phyloP scores from a whole-genome alignment of 2,329 filamentous ascomycete species.

The Orbilia blumenaviensis region DNA sequence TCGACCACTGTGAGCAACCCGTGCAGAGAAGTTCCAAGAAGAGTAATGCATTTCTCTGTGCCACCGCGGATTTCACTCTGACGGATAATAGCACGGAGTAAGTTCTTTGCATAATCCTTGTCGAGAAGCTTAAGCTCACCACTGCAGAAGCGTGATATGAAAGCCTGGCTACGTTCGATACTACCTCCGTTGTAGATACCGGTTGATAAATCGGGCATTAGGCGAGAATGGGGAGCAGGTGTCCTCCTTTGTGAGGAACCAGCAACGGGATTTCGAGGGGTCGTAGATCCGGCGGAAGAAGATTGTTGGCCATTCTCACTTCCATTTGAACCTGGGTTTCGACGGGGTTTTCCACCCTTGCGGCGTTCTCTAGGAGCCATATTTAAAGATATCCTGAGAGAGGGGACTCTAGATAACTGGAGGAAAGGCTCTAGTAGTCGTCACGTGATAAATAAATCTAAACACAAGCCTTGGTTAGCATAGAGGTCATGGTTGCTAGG shows the following conservation, averaged over 20 bases:
- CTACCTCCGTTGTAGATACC: background rate
- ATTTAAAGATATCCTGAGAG: background rate
- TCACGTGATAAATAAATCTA: background rate
- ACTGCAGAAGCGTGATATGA: background rate
- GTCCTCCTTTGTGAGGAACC: background rate
- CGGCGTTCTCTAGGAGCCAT: background rate
- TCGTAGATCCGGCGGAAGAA: too few relatives aligned
- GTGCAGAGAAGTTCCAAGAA: background rate
- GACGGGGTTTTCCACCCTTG: background rate
- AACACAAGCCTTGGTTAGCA: background rate
- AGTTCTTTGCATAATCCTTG: background rate
- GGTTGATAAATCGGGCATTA: background rate
- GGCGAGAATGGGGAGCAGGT: background rate
- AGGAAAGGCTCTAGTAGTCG: background rate
- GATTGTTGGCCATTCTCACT: too few relatives aligned
- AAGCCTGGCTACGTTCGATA: background rate
- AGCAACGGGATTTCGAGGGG: background rate
- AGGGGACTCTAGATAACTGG: background rate
- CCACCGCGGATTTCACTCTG: too few relatives aligned
- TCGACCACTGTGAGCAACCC: conserved; percentile 14
- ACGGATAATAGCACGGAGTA: conserved; percentile 20
- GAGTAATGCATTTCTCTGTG: conserved; percentile 1
- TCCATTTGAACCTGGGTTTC: background rate
- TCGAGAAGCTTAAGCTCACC: conserved; percentile 3
- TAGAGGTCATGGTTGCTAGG: background rate